phyloP scores from a whole-genome alignment of 176 grass and related monocot genomes.

The Oryza glaberrima region DNA sequence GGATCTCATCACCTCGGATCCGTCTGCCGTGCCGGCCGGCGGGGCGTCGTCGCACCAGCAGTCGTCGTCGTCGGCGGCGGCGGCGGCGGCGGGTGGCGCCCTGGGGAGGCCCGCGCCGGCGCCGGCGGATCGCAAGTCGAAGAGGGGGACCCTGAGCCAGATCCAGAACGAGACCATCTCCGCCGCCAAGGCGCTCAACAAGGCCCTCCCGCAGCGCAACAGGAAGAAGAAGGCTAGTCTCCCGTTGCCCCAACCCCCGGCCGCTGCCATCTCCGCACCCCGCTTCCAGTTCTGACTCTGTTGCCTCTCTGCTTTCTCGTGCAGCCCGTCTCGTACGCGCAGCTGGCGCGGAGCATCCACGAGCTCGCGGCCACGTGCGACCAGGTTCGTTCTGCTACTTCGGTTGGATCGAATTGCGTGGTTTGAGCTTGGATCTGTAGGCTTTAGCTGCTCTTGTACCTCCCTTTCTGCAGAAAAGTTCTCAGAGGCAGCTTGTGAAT shows the following conservation, averaged over 20 bases:
- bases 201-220: constrained; percentile 73
- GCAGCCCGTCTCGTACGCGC: constrained; percentile 94
- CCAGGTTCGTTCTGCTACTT: constrained; percentile 66
- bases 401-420: constrained; percentile 43
- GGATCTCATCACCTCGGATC: constrained; percentile 99
- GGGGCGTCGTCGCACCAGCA: constrained; percentile 47
- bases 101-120: constrained; percentile 59
- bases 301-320: constrained; percentile 34
- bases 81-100: constrained; percentile 12
- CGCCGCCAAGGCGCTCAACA: constrained; percentile 90
- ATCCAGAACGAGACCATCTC: constrained; percentile 97
- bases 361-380: constrained; percentile 93
- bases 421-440: constrained; percentile 50
- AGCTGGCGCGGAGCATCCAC: constrained; percentile 95
- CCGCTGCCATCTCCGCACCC: neutral
- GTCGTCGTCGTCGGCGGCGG: constrained; percentile 25
- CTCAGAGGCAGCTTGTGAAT: constrained; percentile 89
- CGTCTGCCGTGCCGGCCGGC: constrained; percentile 40
- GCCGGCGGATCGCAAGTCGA: constrained; percentile 82
- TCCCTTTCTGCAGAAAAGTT: constrained; percentile 76
- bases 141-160: constrained; percentile 75
- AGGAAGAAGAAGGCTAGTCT: constrained; percentile 79
- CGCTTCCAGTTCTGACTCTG: constrained; percentile 27
- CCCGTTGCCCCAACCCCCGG: neutral
- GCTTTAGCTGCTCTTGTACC: constrained; percentile 39